Base-by-base conservation (phyloP, 805 yeast species). In the Ogataea thermomethanolica region DNA sequence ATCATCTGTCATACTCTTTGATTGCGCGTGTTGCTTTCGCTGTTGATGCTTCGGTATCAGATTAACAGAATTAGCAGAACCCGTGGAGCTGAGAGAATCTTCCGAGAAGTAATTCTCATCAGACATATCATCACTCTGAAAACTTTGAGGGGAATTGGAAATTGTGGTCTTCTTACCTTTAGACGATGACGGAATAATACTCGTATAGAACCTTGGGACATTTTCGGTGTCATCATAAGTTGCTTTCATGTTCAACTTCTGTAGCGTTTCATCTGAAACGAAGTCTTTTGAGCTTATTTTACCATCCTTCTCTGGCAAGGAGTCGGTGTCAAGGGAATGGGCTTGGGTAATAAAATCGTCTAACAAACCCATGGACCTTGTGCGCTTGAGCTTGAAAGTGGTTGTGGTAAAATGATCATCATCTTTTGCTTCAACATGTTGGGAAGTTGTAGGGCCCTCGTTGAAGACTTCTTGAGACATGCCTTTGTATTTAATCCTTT, bases 231-330 rank as follows among this genome's bases (percentile, higher is more conserved):
- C 56, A 17, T 48, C 54, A 13, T 28, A 27, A 1, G 55, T 38
- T n/a, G 56, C 50, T 3, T 43, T 53, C 12, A 53, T 51, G 25
- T 61, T 60, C 32, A 91, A 86, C 71, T 82, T 83, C 47, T 90
- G 85, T 87, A 93, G 82, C 66, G 93, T 91, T 56, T 86, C 96
- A 65, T 90, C 96, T 45, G 93, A 78, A 42, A 91, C 93, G 51
- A 91, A 81, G 26, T 95, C 95, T 64, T 96, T 96, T 58, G 83
- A 89, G 67, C 89, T 88, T 65, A 85, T 77, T 74, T 89, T 89
- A 57, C 95, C 93, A 40, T 38, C 44, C n/a, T 37, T 37, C 75
- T 64, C 45, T 5, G 39, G 35, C 17, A 38, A 36, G n/a, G 50
- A 39, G 33, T 38, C 33, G 5, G 54, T 41, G 33, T 49, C 54